Conservation (phyloP, 257 asterid genomes). For the Plantago ovata region DNA sequence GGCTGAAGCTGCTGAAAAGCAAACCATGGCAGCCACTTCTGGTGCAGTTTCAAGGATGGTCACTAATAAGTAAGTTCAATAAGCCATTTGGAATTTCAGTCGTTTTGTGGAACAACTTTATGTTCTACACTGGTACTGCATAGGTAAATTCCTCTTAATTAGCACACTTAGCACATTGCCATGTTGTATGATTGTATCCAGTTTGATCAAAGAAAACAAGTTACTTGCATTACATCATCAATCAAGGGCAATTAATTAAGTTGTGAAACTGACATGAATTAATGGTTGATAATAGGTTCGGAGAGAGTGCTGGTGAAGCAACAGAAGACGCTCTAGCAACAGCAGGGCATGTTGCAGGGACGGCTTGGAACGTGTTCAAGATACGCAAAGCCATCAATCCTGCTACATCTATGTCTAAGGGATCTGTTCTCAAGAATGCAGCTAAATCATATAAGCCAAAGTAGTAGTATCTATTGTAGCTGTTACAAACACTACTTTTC, state of each 20-base stretch:
- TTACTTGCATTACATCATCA: no score
- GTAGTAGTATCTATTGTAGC: no score
- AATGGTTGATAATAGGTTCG: conserved; percentile 38
- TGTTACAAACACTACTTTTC: no score
- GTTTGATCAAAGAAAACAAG: no score
- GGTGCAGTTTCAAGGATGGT: conserved; percentile 70
- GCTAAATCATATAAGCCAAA: conserved; percentile 22
- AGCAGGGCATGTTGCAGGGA: conserved; percentile 63
- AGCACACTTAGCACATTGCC: no score
- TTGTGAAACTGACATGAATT: background rate
- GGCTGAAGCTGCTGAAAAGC: conserved; percentile 90
- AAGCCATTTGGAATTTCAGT: no score
- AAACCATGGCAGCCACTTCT: conserved; percentile 61
- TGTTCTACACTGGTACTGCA: no score
- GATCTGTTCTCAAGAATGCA: conserved; percentile 37
- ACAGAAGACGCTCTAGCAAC: conserved; percentile 68
- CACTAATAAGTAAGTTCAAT: conserved; percentile 33
- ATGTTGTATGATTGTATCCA: no score
- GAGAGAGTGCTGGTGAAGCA: conserved; percentile 83
- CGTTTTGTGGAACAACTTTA: background rate
- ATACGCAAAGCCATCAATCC: conserved; percentile 73
- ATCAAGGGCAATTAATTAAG: no score
- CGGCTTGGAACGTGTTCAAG: conserved; percentile 83
- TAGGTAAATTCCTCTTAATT: no score
- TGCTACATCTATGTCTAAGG: conserved; percentile 43